Conservation (phyloP, 345 rosid genomes). For the Camelina sativa region DNA sequence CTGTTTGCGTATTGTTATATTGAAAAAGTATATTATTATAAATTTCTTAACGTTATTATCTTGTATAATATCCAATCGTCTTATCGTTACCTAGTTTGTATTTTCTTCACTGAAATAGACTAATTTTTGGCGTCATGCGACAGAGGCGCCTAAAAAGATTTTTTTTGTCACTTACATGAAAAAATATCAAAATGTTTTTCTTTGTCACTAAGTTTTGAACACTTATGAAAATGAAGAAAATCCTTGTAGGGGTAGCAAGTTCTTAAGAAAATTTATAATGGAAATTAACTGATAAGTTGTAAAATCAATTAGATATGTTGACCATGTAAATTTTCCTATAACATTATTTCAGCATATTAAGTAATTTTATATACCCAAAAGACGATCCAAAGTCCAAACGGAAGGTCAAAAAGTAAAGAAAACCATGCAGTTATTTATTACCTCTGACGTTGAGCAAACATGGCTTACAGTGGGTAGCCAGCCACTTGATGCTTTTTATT, state of each 20-base stretch:
- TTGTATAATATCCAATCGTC: constrained; percentile 23
- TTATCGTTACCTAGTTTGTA: constrained; percentile 27
- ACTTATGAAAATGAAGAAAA: constrained; percentile 19
- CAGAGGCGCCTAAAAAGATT: constrained; percentile 34
- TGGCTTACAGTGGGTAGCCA: constrained; percentile 56
- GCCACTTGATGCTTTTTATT: constrained; percentile 28
- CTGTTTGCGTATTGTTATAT: background rate
- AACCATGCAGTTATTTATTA: constrained; percentile 58
- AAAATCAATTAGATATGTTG: background rate
- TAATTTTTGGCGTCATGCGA: constrained; percentile 37
- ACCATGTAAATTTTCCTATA: background rate
- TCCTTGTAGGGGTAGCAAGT: background rate
- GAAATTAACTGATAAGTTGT: background rate
- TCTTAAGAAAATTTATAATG: background rate
- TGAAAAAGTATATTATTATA: background rate
- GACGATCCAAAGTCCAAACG: constrained; percentile 62
- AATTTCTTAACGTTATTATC: background rate
- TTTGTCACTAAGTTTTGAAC: constrained; percentile 38
- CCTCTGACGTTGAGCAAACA: constrained; percentile 66
- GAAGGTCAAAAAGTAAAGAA: constrained; percentile 54
- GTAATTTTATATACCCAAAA: background rate
- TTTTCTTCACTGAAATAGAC: constrained; percentile 12
- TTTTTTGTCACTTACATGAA: constrained; percentile 38
- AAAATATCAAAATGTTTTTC: constrained; percentile 27
- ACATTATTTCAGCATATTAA: background rate